These are phyloP conservation scores for Aspergillus fumigatiaffinis DNA, from an alignment of 2,329 filamentous ascomycete genomes.

Conservation along the genomic window DNA sequence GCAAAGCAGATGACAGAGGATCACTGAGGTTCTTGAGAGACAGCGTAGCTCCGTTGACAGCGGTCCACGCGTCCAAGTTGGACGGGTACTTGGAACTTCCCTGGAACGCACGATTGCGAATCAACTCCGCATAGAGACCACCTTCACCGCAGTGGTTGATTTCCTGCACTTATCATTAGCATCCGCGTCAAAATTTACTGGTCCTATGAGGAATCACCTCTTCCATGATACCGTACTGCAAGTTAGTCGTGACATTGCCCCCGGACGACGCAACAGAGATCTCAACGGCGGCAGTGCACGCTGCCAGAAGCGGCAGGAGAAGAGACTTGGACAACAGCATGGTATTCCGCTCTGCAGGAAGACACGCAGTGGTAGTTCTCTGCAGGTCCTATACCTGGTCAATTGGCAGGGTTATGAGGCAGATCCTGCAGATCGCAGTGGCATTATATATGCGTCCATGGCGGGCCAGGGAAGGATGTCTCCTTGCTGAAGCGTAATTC, in stretches of 20 bases:
- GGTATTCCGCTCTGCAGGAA: neutral
- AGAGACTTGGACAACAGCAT: slow-evolving; percentile 20
- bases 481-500: neutral
- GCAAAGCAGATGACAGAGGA: slow-evolving; percentile 45
- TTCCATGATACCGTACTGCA: slow-evolving; percentile 31
- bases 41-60: slow-evolving; percentile 25
- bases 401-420: neutral
- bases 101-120: slow-evolving; percentile 35
- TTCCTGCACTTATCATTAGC: slow-evolving; percentile 13
- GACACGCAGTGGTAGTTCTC: slow-evolving; percentile 2
- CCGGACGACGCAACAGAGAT: slow-evolving; percentile 28
- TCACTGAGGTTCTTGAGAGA: slow-evolving; percentile 35
- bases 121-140: slow-evolving; percentile 33
- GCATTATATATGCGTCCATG: slow-evolving; percentile 3
- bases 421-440: neutral
- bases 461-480: neutral
- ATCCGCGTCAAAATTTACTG: neutral
- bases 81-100: slow-evolving; percentile 27
- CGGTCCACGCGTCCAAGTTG: slow-evolving; percentile 28
- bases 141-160: slow-evolving; percentile 32
- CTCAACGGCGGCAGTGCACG: slow-evolving; percentile 20
- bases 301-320: slow-evolving; percentile 24
- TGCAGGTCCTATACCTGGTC: slow-evolving; percentile 7
- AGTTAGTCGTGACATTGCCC: slow-evolving; percentile 22
- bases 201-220: slow-evolving; percentile 17